Percentiles rank a stretch among this genome's conserved stretches.
phyloP scores from a whole-genome alignment of 257 asterid species.

The Coffea eugenioides region DNA sequence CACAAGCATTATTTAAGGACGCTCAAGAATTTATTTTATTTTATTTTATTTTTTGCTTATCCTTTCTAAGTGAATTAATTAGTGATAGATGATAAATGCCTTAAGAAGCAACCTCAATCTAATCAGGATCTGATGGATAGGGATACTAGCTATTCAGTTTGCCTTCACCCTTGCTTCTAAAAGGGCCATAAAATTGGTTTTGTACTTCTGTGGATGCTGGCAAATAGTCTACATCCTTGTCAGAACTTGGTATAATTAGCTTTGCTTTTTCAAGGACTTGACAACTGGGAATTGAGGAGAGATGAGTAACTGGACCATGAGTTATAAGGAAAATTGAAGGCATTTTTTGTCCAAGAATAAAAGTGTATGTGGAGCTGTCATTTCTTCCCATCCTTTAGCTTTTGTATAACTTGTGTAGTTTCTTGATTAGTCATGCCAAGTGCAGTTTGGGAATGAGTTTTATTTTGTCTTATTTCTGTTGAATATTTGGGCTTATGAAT shows the following conservation, averaged over 20 bases:
- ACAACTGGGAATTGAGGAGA: background rate
- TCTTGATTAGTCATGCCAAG: background rate
- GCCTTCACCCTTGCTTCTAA: background rate
- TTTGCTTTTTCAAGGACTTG: background rate
- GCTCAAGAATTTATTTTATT: background rate
- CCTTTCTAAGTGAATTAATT: background rate
- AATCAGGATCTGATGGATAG: background rate
- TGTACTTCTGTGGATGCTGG: background rate
- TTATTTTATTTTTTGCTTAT: background rate
- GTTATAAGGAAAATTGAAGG: background rate
- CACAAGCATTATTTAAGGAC: background rate
- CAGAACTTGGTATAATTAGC: background rate
- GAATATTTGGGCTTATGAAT: background rate
- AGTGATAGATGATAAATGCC: no score
- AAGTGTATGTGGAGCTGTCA: background rate
- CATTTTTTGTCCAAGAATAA: background rate
- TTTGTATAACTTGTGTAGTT: background rate
- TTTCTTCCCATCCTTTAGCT: background rate
- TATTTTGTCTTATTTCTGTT: background rate
- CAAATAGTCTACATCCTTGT: background rate
- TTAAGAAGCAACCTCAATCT: background rate
- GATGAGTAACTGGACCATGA: background rate
- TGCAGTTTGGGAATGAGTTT: background rate
- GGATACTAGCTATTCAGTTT: background rate
- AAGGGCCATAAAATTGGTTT: background rate